Evolutionary conservation across 2,329 filamentous ascomycete species (phyloP), one percentile per base, ranked within the genome.

Genomic region (Penicillium brevicompactum): DNA sequence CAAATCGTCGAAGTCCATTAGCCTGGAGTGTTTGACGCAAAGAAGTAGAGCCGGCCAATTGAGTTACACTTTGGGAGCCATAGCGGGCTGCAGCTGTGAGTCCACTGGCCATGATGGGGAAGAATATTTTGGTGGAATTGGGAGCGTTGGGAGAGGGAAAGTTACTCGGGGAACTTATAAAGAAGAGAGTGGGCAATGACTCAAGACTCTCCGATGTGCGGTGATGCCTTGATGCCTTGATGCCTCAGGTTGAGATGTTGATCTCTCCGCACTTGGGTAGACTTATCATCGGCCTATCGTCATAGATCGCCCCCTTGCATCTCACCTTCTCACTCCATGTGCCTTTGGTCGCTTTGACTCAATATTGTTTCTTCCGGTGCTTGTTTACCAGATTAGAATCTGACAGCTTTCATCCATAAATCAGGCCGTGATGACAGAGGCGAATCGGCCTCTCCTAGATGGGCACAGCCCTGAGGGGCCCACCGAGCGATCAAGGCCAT

Each of bases 1-100:
- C 69, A 62, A 73, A 75, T 59, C 59, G 68, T 65, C 70, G 71
- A 57, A 68, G 62, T 56, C 68, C 66, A 55, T 63, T 65, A 64
- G 58, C 65, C 57, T 62, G 62, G 51, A 63, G 55, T 53, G 63
- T 61, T 59, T 59, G 64, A 60, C 59, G 59, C 58, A 63, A 62
- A 61, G 52, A 65, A 57, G 56, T 66, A 57, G 57, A 67, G 57
- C 60, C 55, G 46, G 62, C 63, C 52, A 69, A 65, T 62, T 65
- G 63, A 58, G 57, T 65, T 64, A 66, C 60, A 63, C 57, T 65
- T 63, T 65, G 64, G 52, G 56, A 55, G 52, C 63, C 65, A 55
- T 64, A 62, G 49, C 66, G 65, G 58, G 65, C 60, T 46, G 65
- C 66, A 59, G 66, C 59, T 67, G 59, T 64, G 43, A 69, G 48